phyloP scores from a whole-genome alignment of 1,139 yeast species.

The Trichomonascaceae sp. region DNA sequence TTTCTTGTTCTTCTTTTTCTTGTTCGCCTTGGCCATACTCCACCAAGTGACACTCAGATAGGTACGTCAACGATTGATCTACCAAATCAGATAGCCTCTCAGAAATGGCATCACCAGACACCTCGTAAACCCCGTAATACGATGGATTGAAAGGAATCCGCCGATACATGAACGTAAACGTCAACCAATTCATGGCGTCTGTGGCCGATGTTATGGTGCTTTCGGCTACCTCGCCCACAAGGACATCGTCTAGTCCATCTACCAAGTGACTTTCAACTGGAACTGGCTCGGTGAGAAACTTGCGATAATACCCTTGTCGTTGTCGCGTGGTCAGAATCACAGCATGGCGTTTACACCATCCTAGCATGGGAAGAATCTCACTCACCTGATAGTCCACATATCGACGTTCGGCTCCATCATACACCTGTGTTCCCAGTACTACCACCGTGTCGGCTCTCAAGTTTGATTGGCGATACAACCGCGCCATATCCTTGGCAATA shows the following conservation, averaged over 20 bases:
- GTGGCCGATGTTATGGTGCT: conserved; percentile 57
- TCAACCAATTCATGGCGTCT: conserved; percentile 83
- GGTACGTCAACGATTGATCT: conserved; percentile 56
- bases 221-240: conserved; percentile 59
- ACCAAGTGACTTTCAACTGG: conserved; percentile 76
- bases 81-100: conserved; percentile 74
- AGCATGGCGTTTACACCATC: conserved; percentile 36
- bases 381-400: conserved; percentile 55
- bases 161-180: conserved; percentile 72
- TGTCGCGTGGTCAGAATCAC: conserved; percentile 44
- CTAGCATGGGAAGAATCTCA: conserved; percentile 63
- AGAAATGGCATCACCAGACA: conserved; percentile 56
- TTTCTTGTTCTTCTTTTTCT: conserved; percentile 23
- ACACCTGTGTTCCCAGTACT: conserved; percentile 58
- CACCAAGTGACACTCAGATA: conserved; percentile 48
- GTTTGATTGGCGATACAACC: conserved; percentile 21
- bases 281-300: conserved; percentile 59
- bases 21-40: conserved; percentile 38
- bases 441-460: conserved; percentile 46
- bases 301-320: conserved; percentile 50
- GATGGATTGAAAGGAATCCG: conserved; percentile 75
- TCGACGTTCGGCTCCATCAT: conserved; percentile 63
- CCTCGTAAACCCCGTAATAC: conserved; percentile 64
- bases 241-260: conserved; percentile 45
- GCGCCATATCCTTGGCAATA: conserved; percentile 40